These are phyloP conservation scores for Clathrus columnatus DNA, from an alignment of 768 basidiomycete species.

Conservation along the genomic window DNA sequence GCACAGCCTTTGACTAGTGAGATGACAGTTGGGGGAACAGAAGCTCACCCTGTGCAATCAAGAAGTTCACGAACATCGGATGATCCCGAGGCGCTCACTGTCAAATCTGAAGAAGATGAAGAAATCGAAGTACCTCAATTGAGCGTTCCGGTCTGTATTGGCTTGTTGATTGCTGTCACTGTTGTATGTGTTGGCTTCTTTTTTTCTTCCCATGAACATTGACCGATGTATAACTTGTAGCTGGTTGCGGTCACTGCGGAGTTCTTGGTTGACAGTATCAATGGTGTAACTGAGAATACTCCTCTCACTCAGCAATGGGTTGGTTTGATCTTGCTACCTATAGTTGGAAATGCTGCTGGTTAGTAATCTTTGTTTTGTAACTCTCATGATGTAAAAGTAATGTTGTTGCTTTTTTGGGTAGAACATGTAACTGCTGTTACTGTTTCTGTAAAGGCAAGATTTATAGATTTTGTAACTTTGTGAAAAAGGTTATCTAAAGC, in stretches of 20 bases:
- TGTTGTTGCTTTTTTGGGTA: constrained; percentile 18
- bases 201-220: not conserved
- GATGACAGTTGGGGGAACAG: not conserved
- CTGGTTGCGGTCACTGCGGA: constrained; percentile 55
- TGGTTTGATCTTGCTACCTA: constrained; percentile 84
- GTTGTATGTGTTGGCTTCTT: constrained; percentile 45
- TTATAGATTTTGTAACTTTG: not conserved
- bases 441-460: constrained; percentile 65
- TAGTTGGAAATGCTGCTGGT: constrained; percentile 88
- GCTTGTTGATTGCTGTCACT: constrained; percentile 50
- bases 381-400: not conserved
- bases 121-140: constrained; percentile 48
- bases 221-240: constrained; percentile 18
- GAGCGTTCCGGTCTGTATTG: constrained; percentile 48
- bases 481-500: not conserved
- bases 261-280: constrained; percentile 72
- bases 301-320: constrained; percentile 72
- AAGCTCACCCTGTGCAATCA: not conserved
- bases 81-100: constrained; percentile 12
- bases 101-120: constrained; percentile 24
- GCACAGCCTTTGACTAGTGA: not conserved
- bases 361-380: constrained; percentile 13
- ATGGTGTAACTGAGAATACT: constrained; percentile 52
- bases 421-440: constrained; percentile 91
- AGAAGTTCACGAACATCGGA: not conserved